Evolutionary conservation across 352 stramenopile species (phyloP), one percentile per base, ranked within the genome.

Genomic region (Pythium chondricola): DNA sequence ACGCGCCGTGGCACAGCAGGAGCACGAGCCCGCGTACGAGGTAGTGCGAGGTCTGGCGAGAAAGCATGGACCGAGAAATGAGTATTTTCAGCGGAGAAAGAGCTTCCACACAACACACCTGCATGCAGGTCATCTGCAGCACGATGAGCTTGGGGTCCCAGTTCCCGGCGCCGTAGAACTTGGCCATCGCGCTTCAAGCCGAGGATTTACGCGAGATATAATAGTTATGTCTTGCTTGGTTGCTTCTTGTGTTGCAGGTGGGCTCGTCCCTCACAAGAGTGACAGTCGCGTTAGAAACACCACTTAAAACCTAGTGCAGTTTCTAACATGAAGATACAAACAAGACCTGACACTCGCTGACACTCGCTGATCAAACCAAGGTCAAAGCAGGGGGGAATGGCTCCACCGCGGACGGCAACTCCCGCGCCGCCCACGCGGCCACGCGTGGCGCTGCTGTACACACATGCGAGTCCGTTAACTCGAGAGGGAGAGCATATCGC

Each of bases 81-180:
- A n/a, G n/a, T n/a, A n/a, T n/a, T n/a, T n/a, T n/a, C n/a, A n/a
- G n/a, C n/a, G n/a, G n/a, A n/a, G n/a, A n/a, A n/a, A n/a, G n/a
- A n/a, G n/a, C n/a, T n/a, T n/a, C 22, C 8, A 30, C 30, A 17
- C 14, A 0, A 25, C 61, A 31, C 49, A 93, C 83, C 78, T 95
- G 84, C 73, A 95, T 80, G 57, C 78, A 90, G 18, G 84, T 43
- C 26, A 95, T 95, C 67, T 95, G 84, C 56, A 93, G 65, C 33
- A 87, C 44, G 50, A 93, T 95, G 56, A 95, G 76, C 71, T 89
- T 93, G 16, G 84, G 84, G 53, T 84, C 73, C 84, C 84, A 95
- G 38, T 76, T 80, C 41, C 66, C 61, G 3, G 71, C 56, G 52
- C 76, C 80, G 53, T 93, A 95, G 56, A 93, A 93, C 65, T 85